Base-by-base conservation (phyloP, 2,329 filamentous ascomycete species). In the Penicillium fuscoglaucum region DNA sequence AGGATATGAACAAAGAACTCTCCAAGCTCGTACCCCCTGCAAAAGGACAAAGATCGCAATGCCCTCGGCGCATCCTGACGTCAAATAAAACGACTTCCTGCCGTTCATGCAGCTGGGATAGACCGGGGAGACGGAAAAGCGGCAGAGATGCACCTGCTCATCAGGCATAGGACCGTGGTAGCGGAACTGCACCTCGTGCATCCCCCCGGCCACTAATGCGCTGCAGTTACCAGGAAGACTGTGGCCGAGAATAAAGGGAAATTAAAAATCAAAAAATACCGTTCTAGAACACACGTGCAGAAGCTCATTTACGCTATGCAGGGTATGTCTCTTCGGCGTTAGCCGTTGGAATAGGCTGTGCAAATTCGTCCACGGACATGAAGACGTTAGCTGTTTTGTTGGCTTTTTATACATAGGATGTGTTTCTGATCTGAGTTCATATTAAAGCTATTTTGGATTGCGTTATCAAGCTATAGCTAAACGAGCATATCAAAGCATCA, bases 171-270 rank as follows among this genome's bases (percentile, higher is more conserved):
- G 59, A 61, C 59, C 13, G 44, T 45, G 59, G 59, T 59, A 67
- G 43, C 68, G 69, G 68, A 61, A 60, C 55, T 70, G 70, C 67
- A 67, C 44, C 61, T 60, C 41, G 33, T 68, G 53, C 68, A 71
- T 72, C 71, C 72, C 71, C 72, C 69, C 69, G 70, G 65, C 52
- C 60, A 66, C 72, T 72, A 73, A 73, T 72, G 68, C 67, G 62
- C 56, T 52, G 55, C 47, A 57, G 57, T 55, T 64, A 60, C 55
- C n/a, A 52, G 59, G 62, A 55, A 53, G 35, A 21, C n/a, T 26
- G 55, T 56, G 31, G 12, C 31, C 31, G 31, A 13, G 31, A 33
- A 13, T 33, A 33, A 33, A 33, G 37, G 35, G 9, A 19, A 35
- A 37, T 6, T 5, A 21, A 40, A 6, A 19, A 40, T 19, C 19